A percentile compares a stretch with the other conserved stretches of the same genome.
phyloP scores from a whole-genome alignment of 2,329 filamentous ascomycete genomes.

The Colletotrichum orchidophilum region DNA sequence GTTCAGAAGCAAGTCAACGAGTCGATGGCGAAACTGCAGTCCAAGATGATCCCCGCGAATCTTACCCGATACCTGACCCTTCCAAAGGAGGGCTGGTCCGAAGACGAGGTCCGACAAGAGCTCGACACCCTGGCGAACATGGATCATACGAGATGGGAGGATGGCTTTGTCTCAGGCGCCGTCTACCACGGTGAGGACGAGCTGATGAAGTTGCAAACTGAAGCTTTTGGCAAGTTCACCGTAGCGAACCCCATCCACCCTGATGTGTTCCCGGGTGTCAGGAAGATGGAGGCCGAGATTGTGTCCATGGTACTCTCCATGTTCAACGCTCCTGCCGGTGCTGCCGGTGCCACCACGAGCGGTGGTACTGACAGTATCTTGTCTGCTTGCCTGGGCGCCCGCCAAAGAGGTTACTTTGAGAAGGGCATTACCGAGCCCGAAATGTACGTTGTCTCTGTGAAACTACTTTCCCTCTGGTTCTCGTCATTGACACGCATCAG shows the following conservation, averaged over 20 bases:
- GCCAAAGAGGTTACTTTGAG: slow-evolving; percentile 88
- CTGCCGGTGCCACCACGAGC: slow-evolving; percentile 88
- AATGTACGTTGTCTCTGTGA: slow-evolving; percentile 70
- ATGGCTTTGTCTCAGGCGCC: slow-evolving; percentile 91
- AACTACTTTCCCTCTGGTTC: neutral
- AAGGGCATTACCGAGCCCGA: slow-evolving; percentile 91
- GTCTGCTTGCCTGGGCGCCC: slow-evolving; percentile 90
- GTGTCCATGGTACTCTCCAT: slow-evolving; percentile 93
- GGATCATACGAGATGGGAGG: slow-evolving; percentile 97
- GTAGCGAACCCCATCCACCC: slow-evolving; percentile 97
- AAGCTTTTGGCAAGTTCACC: slow-evolving; percentile 93
- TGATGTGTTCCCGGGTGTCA: slow-evolving; percentile 95
- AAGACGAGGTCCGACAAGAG: slow-evolving; percentile 82
- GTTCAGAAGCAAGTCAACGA: slow-evolving; percentile 87
- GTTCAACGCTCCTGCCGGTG: slow-evolving; percentile 84
- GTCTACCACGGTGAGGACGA: slow-evolving; percentile 94
- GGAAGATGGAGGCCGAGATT: slow-evolving; percentile 99
- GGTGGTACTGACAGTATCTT: slow-evolving; percentile 97
- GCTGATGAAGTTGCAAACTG: slow-evolving; percentile 84
- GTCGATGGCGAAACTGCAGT: slow-evolving; percentile 81
- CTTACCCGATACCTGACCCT: slow-evolving; percentile 79
- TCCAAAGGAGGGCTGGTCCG: slow-evolving; percentile 84
- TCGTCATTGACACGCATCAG: slow-evolving; percentile 51
- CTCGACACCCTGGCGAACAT: slow-evolving; percentile 81
- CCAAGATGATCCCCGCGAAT: slow-evolving; percentile 81